Evolutionary conservation across 169 alveolate genomes (phyloP).

Genomic region (Eimeria necatrix): DNA sequence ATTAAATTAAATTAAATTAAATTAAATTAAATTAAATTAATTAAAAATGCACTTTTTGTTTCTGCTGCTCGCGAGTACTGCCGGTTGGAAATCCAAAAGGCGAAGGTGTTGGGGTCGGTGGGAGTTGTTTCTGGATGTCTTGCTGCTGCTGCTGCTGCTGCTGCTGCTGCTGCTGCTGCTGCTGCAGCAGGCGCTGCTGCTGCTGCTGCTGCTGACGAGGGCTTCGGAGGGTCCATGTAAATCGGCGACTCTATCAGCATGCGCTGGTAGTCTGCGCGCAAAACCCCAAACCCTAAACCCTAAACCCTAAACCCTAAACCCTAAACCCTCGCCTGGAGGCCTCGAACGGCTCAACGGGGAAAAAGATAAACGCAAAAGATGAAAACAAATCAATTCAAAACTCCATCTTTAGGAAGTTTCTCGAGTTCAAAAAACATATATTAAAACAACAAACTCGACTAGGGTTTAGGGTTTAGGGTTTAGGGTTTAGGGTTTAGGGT

Average conservation of each 20-base stretch:
- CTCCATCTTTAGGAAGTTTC: too few species aligned
- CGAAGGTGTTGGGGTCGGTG: constrained; percentile 6
- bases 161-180: neutral
- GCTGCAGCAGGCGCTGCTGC: neutral
- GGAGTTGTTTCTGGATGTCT: constrained; percentile 19
- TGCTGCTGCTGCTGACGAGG: neutral
- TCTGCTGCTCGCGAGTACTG: constrained; percentile 5
- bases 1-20: too few species aligned
- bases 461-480: too few species aligned
- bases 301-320: neutral
- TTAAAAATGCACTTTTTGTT: neutral
- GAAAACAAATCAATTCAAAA: too few species aligned
- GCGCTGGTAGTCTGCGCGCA: constrained; percentile 2
- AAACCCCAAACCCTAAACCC: too few species aligned
- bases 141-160: neutral
- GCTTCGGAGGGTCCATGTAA: neutral
- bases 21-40: too few species aligned
- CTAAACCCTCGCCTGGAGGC: neutral
- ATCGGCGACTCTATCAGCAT: constrained; percentile 25
- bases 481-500: too few species aligned
- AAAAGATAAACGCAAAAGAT: too few species aligned
- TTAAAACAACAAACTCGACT: neutral
- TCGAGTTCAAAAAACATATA: neutral
- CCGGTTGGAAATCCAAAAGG: neutral
- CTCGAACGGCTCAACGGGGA: too few species aligned